Conservation (phyloP, 345 rosid genomes). For the Rubroshorea leprosula region DNA sequence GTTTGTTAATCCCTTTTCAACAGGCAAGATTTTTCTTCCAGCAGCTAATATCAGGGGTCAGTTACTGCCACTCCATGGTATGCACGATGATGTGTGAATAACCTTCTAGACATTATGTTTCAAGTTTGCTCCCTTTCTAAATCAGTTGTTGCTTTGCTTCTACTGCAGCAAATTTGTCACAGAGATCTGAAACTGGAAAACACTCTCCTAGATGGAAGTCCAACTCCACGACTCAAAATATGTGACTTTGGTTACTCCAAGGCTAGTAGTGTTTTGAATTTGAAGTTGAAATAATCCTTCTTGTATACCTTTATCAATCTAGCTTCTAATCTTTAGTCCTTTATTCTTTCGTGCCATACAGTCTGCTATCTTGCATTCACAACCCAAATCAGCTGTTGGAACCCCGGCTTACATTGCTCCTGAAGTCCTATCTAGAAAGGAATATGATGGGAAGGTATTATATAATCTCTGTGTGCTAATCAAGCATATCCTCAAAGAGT, state of each 20-base stretch:
- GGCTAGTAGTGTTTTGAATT: slow-evolving; percentile 21
- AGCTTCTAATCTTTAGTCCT: neutral
- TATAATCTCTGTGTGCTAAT: neutral
- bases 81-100: neutral
- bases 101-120: neutral
- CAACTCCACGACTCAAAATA: slow-evolving; percentile 52
- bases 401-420: slow-evolving; percentile 80
- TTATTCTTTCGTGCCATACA: slow-evolving; percentile 20
- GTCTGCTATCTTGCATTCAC: slow-evolving; percentile 65
- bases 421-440: slow-evolving; percentile 56
- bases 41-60: slow-evolving; percentile 86
- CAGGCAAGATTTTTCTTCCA: slow-evolving; percentile 87
- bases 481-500: too few relatives aligned
- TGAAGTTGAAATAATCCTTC: neutral
- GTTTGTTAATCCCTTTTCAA: neutral
- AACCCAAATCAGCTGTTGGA: slow-evolving; percentile 71
- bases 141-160: slow-evolving; percentile 7
- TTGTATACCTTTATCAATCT: neutral
- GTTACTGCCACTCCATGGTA: slow-evolving; percentile 89
- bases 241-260: slow-evolving; percentile 63
- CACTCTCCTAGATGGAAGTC: slow-evolving; percentile 57
- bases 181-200: slow-evolving; percentile 58
- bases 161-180: slow-evolving; percentile 59
- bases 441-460: slow-evolving; percentile 70
- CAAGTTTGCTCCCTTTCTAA: neutral